A percentile compares a stretch with the other conserved stretches of the same genome.
These are phyloP conservation scores for Fragaria vesca DNA, from an alignment of 306 rosid species.

Conservation along the genomic window DNA sequence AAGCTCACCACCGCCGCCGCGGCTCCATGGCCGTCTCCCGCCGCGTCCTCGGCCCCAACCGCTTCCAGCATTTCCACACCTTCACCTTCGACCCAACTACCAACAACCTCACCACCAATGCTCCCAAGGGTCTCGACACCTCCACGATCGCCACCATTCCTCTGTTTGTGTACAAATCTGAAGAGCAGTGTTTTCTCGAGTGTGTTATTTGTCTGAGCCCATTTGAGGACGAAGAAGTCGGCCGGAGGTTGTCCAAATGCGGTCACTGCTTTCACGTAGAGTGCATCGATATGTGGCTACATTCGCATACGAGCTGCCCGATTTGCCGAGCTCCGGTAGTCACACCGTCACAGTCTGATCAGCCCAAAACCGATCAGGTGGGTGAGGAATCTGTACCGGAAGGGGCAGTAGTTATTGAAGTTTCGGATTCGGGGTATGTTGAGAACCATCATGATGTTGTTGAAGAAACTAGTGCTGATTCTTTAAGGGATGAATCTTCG, in stretches of 20 bases:
- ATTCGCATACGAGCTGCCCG: slow-evolving; percentile 76
- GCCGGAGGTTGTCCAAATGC: slow-evolving; percentile 66
- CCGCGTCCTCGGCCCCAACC: slow-evolving; percentile 45
- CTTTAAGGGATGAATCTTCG: slow-evolving; percentile 26
- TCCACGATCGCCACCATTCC: slow-evolving; percentile 57
- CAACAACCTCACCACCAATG: slow-evolving; percentile 18
- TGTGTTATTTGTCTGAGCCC: slow-evolving; percentile 79
- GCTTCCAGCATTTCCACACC: slow-evolving; percentile 40
- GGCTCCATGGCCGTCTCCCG: slow-evolving; percentile 53
- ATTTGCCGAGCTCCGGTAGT: slow-evolving; percentile 67
- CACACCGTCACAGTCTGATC: not conserved
- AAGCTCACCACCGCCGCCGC: slow-evolving; percentile 47
- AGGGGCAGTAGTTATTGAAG: slow-evolving; percentile 30
- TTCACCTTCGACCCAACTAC: slow-evolving; percentile 40
- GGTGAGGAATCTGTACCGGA: not conserved
- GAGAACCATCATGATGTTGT: not conserved
- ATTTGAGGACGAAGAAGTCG: slow-evolving; percentile 65
- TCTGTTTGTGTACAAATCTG: slow-evolving; percentile 44
- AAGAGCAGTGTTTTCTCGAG: slow-evolving; percentile 32
- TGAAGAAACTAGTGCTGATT: slow-evolving; percentile 8
- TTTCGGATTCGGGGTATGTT: slow-evolving; percentile 33
- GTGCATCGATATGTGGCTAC: slow-evolving; percentile 91
- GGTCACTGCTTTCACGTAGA: slow-evolving; percentile 76
- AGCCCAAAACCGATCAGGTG: not conserved
- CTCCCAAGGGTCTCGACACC: slow-evolving; percentile 67